Conservation (phyloP, 2,329 filamentous ascomycete species). For the Ophioceras dolichostomum region DNA sequence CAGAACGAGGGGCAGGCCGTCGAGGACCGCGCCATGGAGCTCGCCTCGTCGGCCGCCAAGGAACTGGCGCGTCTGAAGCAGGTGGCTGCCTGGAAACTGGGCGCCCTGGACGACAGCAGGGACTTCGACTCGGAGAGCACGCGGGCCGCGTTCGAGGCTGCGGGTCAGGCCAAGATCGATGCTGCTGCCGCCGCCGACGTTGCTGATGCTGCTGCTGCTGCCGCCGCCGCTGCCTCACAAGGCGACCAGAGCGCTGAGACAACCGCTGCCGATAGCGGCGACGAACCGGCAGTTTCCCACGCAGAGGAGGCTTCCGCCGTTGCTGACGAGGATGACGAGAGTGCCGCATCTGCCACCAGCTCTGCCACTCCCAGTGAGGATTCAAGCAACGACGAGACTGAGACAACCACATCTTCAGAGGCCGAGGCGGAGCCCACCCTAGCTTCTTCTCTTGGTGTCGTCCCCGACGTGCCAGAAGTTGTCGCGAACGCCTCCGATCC, state of each 20-base stretch:
- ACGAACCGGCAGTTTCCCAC: too few relatives aligned
- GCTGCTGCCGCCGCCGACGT: not conserved
- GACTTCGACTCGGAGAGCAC: slow-evolving; percentile 64
- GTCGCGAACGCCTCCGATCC: slow-evolving; percentile 1
- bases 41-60: slow-evolving; percentile 66
- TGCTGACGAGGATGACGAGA: slow-evolving; percentile 4
- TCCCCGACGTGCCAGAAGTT: not conserved
- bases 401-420: slow-evolving; percentile 1
- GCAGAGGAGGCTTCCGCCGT: slow-evolving; percentile 2
- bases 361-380: too few relatives aligned
- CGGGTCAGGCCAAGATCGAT: slow-evolving; percentile 8
- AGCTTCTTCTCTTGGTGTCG: slow-evolving; percentile 7
- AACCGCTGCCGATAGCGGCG: slow-evolving; percentile 8
- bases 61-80: slow-evolving; percentile 74
- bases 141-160: slow-evolving; percentile 39
- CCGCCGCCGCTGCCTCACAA: not conserved
- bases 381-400: not conserved
- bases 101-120: slow-evolving; percentile 58
- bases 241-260: not conserved
- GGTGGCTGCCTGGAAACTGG: slow-evolving; percentile 74
- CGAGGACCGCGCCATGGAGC: slow-evolving; percentile 67
- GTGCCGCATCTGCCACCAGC: not conserved
- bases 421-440: slow-evolving; percentile 7
- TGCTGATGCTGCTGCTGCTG: not conserved
- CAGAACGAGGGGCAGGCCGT: slow-evolving; percentile 45